Evolutionary conservation across 2,329 filamentous ascomycete species (phyloP).

Genomic region (Aureobasidium sp.): DNA sequence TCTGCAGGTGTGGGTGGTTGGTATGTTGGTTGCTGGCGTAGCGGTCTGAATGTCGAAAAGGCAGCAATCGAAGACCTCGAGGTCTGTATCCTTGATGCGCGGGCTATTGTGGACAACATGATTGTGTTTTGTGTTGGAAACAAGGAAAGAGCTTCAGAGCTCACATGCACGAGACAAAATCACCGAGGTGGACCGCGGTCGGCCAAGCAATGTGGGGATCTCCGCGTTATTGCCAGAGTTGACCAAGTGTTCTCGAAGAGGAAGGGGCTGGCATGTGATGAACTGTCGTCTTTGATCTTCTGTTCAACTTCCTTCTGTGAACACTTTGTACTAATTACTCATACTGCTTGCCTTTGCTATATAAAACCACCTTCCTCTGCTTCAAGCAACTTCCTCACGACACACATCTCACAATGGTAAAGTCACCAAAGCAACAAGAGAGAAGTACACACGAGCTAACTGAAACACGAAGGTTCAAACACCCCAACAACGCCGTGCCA

Average conservation of each 20-base stretch:
- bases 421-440: no score
- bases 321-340: background rate
- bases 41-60: background rate
- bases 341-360: no score
- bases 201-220: background rate
- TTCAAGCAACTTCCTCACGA: no score
- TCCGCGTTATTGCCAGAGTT: background rate
- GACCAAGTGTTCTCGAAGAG: conserved; percentile 3
- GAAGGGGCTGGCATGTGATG: background rate
- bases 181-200: background rate
- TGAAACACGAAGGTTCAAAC: conserved; percentile 56
- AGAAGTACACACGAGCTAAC: background rate
- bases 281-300: background rate
- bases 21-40: conserved; percentile 3
- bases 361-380: no score
- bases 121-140: background rate
- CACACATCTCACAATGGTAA: no score
- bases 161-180: background rate
- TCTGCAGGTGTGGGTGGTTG: conserved; percentile 10
- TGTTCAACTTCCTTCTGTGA: background rate
- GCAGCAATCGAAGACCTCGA: background rate
- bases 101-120: background rate
- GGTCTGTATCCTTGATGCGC: background rate
- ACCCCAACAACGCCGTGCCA: conserved; percentile 71
- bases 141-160: background rate